Base-by-base conservation (phyloP, 176 grass and related monocot genomes). In the Eremochloa ophiuroides region DNA sequence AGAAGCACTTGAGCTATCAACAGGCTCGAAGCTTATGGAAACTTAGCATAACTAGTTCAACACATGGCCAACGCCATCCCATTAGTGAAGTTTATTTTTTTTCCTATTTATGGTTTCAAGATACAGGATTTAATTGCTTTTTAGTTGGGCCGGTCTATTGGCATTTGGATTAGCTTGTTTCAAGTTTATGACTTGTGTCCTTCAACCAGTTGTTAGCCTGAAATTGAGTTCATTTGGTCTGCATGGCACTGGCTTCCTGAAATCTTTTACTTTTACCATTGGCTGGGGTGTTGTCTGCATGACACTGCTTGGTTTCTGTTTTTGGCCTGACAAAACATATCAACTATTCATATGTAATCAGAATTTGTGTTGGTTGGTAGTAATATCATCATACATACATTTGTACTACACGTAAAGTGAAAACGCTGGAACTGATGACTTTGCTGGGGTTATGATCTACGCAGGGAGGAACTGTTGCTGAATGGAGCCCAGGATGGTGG, bases 401-500 rank as follows among this genome's bases (percentile, higher is more conserved):
- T 17, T 17, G 20, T 50, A 20, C 6, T 50, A 50, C 12, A 44
- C 17, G n/a, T 68, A 68, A 27, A 53, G 20, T 80, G 28, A 34
- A n/a, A 87, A 77, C 26, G 17, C 16, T 64, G 51, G 23, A 62
- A 28, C 58, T 81, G 28, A 70, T 41, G 14, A 53, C 43, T 50
- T 23, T 76, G 33, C 64, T 55, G 42, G 75, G 71, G 13, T 82
- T 58, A 39, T 83, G 3, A 26, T 73, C 40, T 58, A 56, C 26
- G 40, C 73, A 92, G 89, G 87, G 79, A 87, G 48, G 84, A 90
- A 17, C 53, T 82, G 81, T 38, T 29, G 73, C 58, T 71, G 40
- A 91, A 89, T 73, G 89, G 72, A 53, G 22, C 37, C 75, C 81
- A 74, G 26, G 91, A 85, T 83, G 80, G 47, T 17, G 46, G 46